Evolutionary conservation across 1,139 yeast species (phyloP), one percentile per base, ranked within the genome.

Genomic region (Schwanniomyces etchellsii): DNA sequence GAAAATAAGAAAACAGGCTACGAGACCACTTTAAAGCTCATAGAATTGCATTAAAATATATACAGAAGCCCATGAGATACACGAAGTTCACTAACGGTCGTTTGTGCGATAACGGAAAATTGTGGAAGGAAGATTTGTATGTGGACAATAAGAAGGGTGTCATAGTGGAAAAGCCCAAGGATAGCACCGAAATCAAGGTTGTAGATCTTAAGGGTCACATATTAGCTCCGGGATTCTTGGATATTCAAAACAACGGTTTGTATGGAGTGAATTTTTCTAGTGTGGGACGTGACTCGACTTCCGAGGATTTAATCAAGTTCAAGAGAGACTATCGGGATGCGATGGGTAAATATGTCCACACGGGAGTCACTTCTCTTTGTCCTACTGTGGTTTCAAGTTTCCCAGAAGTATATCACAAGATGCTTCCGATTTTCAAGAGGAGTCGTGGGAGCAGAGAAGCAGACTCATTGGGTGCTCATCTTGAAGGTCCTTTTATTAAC

Each of bases 401-500:
- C 44, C 70, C 75, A 5, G 63, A 66, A 31, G 77, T 73, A 16
- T 77, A 77, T 47, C 52, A 54, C 25, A 68, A 63, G 35, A 75
- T 73, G 7, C 54, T 77, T 35, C 78, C 78, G 3, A 47, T 62
- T 21, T 60, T 73, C 42, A 55, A 57, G 12, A 58, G 59, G 22
- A 52, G 61, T 17, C 50, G 74, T 27, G 43, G 56, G 5, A 33
- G 44, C 21, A 42, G 49, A 27, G 68, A 63, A 42, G 60, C 73
- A 11, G 82, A 77, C 45, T 66, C 73, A 4, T 55, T 77, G 31
- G 83, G 83, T 3, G 78, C 78, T n/a, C 83, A 77, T 44, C 52
- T 73, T 29, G 83, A 77, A 44, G 83, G 83, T 5, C 83, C 83
- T 3, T 75, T 76, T 45, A 67, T 77, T 37, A 71, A 67, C 37